Evolutionary conservation across 2,329 filamentous ascomycete genomes (phyloP).

Genomic region (Claviceps pusilla): DNA sequence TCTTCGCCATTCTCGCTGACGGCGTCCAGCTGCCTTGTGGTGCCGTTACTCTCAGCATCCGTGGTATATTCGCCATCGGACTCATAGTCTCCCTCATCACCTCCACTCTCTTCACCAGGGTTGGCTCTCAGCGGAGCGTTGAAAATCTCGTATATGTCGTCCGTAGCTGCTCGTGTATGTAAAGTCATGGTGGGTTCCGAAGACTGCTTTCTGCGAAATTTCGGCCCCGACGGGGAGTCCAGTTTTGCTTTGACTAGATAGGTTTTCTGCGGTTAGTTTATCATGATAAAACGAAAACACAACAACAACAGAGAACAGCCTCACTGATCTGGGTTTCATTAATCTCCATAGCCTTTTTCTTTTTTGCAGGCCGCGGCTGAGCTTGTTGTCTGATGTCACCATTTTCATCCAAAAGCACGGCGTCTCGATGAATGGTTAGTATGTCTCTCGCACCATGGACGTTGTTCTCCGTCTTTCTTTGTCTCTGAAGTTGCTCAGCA

Average conservation of each 20-base stretch:
- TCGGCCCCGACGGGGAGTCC: conserved; percentile 74
- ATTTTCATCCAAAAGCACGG: conserved; percentile 42
- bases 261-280: conserved; percentile 15
- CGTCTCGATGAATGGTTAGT: conserved; percentile 29
- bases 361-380: conserved; percentile 38
- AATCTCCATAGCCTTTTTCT: conserved; percentile 69
- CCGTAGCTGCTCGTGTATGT: conserved; percentile 84
- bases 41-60: conserved; percentile 69
- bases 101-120: conserved; percentile 29
- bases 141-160: conserved; percentile 96
- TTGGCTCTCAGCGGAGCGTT: conserved; percentile 50
- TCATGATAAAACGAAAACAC: not conserved
- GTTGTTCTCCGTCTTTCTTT: conserved; percentile 19
- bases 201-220: conserved; percentile 60
- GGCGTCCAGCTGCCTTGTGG: conserved; percentile 49
- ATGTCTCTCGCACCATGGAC: conserved; percentile 20
- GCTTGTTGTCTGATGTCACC: conserved; percentile 32
- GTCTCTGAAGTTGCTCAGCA: conserved; percentile 12
- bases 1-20: conserved; percentile 26
- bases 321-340: conserved; percentile 87
- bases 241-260: conserved; percentile 80
- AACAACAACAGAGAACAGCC: conserved; percentile 12
- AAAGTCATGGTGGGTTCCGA: conserved; percentile 95
- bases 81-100: conserved; percentile 53
- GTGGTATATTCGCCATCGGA: conserved; percentile 67